These are phyloP conservation scores for Wickerhamomyces kurtzmanii DNA, from an alignment of 805 yeast species.

Conservation along the genomic window DNA sequence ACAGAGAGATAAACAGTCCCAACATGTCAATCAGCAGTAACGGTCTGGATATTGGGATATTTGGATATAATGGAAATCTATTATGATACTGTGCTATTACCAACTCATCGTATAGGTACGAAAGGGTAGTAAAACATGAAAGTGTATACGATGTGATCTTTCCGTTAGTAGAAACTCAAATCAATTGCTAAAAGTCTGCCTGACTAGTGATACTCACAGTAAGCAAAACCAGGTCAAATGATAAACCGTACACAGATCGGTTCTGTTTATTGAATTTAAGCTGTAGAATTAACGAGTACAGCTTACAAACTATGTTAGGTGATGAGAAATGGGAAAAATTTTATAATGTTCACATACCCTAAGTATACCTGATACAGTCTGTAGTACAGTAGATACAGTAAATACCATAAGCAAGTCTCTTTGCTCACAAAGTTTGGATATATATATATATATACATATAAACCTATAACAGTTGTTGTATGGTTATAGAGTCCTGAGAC, in stretches of 20 bases:
- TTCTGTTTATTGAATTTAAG: slow-evolving; percentile 15
- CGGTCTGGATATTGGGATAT: slow-evolving; percentile 15
- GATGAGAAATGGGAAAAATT: too few relatives aligned
- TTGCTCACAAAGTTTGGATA: too few relatives aligned
- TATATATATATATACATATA: too few relatives aligned
- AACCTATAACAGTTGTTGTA: too few relatives aligned
- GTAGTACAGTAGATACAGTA: too few relatives aligned
- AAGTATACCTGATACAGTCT: too few relatives aligned
- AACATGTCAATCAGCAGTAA: slow-evolving; percentile 12
- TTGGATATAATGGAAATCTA: slow-evolving; percentile 25
- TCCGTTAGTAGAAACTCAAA: too few relatives aligned
- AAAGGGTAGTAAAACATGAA: background rate
- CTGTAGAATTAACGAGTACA: background rate
- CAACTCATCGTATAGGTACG: slow-evolving; percentile 2
- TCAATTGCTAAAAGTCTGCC: too few relatives aligned
- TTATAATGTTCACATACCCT: too few relatives aligned
- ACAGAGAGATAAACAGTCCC: slow-evolving; percentile 5
- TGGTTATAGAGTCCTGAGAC: too few relatives aligned
- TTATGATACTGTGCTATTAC: slow-evolving; percentile 15
- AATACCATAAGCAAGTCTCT: too few relatives aligned
- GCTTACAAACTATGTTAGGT: background rate
- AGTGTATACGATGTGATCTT: slow-evolving; percentile 1
- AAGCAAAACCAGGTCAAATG: slow-evolving; percentile 21
- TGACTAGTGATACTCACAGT: slow-evolving; percentile 4
- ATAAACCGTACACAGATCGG: slow-evolving; percentile 26